Evolutionary conservation across 228 moss, liverwort and hornwort species (phyloP), one percentile per base, ranked within the genome.

Genomic region (Sphagnum fallax): DNA sequence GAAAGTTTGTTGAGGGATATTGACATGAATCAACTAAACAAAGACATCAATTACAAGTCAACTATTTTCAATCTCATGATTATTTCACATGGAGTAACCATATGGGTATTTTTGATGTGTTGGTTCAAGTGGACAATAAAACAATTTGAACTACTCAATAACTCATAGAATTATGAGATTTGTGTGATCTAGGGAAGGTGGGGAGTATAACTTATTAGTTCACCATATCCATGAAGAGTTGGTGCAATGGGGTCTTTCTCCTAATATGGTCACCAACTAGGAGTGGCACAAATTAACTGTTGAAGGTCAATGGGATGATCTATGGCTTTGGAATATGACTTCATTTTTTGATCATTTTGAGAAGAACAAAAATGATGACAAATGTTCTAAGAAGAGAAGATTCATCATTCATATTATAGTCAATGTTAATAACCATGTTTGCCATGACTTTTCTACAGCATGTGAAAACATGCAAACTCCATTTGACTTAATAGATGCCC

Each of bases 61-160:
- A 65, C 70, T 48, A 85, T 85, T 55, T 72, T 82, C 49, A 88
- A 88, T 65, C 51, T 88, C 47, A 76, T 88, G 51, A 85, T 88
- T 7, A 85, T 88, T 11, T 88, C 84, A 0, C 88, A 88, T 53
- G 88, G 88, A 7, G 83, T 85, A 13, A 88, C 85, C 5, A 88
- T 88, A 83, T 52, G 88, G 50, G 83, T 83, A 13, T 88, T 88
- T 59, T 73, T 88, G 0, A 85, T 88, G 88, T 78, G 83, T 63
- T 88, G 88, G 88, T 88, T 88, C 10, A 88, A 83, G 52, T 88
- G 88, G 85, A 88, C 88, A 49, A 81, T 78, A 10, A 71, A 76
- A 72, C 83, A 88, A 66, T 85, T 88, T 62, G 88, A 85, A 75
- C 75, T 49, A 71, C 75, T 88, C 18, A 72, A 67, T 4, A 88